phyloP scores from a whole-genome alignment of 2,329 filamentous ascomycete genomes.

The Fusarium cicatricum region DNA sequence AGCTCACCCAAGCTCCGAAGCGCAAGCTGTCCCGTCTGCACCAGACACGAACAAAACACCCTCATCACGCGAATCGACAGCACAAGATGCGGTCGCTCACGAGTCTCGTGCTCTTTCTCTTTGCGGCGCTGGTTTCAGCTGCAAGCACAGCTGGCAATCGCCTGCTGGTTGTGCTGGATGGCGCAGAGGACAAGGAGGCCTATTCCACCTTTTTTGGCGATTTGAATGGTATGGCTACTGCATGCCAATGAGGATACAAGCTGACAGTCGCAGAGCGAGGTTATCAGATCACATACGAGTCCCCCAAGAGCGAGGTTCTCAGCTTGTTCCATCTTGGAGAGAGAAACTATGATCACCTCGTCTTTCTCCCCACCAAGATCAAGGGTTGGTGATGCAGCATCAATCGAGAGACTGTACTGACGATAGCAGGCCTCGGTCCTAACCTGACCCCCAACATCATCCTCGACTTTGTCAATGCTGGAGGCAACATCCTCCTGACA shows the following conservation, averaged over 20 bases:
- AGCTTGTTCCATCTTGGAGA: conserved; percentile 87
- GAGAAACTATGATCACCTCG: conserved; percentile 87
- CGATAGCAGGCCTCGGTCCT: conserved; percentile 77
- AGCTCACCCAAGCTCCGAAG: conserved; percentile 41
- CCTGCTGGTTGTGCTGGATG: conserved; percentile 86
- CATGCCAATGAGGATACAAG: neutral
- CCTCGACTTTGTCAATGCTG: conserved; percentile 88
- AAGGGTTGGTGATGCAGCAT: conserved; percentile 70
- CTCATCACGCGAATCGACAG: neutral
- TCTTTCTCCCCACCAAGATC: conserved; percentile 87
- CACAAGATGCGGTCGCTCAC: conserved; percentile 75
- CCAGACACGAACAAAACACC: conserved; percentile 17
- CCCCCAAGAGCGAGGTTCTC: conserved; percentile 80
- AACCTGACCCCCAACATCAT: conserved; percentile 85
- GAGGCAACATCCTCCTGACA: conserved; percentile 90
- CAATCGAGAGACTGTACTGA: conserved; percentile 15
- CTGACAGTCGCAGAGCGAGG: conserved; percentile 71
- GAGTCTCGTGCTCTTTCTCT: conserved; percentile 73
- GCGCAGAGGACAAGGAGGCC: conserved; percentile 78
- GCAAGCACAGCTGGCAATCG: conserved; percentile 81
- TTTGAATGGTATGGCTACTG: conserved; percentile 63
- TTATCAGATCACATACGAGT: conserved; percentile 81
- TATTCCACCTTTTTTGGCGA: conserved; percentile 86
- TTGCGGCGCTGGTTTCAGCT: conserved; percentile 74
- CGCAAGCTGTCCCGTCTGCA: conserved; percentile 40